These are phyloP conservation scores for Malus asiatica DNA, from an alignment of 306 rosid species.

Conservation along the genomic window DNA sequence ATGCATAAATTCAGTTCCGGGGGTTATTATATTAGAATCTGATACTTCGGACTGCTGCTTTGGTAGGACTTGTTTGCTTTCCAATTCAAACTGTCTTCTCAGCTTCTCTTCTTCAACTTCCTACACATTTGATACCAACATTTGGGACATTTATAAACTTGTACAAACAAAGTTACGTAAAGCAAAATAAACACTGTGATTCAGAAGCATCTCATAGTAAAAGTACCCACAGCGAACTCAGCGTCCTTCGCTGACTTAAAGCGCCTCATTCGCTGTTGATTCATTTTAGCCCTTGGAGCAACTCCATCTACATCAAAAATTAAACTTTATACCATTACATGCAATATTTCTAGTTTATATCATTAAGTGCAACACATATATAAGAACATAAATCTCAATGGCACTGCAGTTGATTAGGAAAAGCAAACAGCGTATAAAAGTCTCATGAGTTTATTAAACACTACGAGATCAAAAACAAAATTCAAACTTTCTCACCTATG, in stretches of 20 bases:
- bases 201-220: neutral
- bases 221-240: too few relatives aligned
- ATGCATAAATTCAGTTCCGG: conserved; percentile 58
- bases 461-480: neutral
- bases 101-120: conserved; percentile 38
- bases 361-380: too few relatives aligned
- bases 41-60: conserved; percentile 15
- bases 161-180: neutral
- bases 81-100: conserved; percentile 31
- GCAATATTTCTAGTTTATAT: neutral
- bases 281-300: conserved; percentile 63
- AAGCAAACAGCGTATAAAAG: neutral
- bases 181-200: neutral
- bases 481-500: neutral
- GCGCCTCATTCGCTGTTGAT: conserved; percentile 47
- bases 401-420: too few relatives aligned
- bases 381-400: too few relatives aligned
- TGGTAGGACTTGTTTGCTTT: conserved; percentile 23
- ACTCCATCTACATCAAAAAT: conserved; percentile 40
- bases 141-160: neutral
- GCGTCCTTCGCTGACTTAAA: conserved; percentile 26
- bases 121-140: conserved; percentile 7
- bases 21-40: conserved; percentile 41
- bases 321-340: neutral
- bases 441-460: too few relatives aligned